These are phyloP conservation scores for Pluteus cervinus DNA, from an alignment of 768 basidiomycete species.

Conservation along the genomic window DNA sequence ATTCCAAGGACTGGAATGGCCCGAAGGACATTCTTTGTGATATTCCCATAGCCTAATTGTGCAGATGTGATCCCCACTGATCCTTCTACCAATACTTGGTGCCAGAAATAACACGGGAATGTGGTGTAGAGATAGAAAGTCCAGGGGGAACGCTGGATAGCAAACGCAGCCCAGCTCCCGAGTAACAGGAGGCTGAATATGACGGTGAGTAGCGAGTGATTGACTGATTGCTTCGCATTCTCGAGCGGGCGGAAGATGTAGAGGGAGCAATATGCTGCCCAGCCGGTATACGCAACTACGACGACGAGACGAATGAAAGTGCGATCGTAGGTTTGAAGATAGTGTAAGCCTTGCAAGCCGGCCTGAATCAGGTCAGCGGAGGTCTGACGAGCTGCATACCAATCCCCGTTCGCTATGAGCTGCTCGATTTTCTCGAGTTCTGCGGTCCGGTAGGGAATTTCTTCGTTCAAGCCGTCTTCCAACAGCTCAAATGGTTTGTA, in stretches of 20 bases:
- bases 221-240: conserved; percentile 6
- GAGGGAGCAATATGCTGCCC: conserved; percentile 63
- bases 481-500: conserved; percentile 60
- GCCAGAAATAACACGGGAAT: conserved; percentile 80
- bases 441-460: conserved; percentile 25
- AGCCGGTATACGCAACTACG: conserved; percentile 66
- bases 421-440: conserved; percentile 37
- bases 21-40: too few relatives aligned
- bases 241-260: conserved; percentile 45
- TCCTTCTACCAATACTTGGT: conserved; percentile 37
- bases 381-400: conserved; percentile 40
- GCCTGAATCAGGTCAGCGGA: conserved; percentile 48
- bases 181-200: too few relatives aligned
- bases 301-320: conserved; percentile 66
- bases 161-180: conserved; percentile 51
- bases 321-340: conserved; percentile 83
- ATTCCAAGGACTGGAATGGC: conserved; percentile 30
- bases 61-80: too few relatives aligned
- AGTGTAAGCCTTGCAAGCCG: conserved; percentile 59
- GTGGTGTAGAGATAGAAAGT: conserved; percentile 70
- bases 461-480: conserved; percentile 20
- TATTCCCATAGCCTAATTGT: too few relatives aligned
- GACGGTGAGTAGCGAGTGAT: conserved; percentile 19
- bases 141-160: conserved; percentile 59
- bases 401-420: conserved; percentile 35